Evolutionary conservation across 2,329 filamentous ascomycete genomes (phyloP).

Genomic region (Neonectria punicea): DNA sequence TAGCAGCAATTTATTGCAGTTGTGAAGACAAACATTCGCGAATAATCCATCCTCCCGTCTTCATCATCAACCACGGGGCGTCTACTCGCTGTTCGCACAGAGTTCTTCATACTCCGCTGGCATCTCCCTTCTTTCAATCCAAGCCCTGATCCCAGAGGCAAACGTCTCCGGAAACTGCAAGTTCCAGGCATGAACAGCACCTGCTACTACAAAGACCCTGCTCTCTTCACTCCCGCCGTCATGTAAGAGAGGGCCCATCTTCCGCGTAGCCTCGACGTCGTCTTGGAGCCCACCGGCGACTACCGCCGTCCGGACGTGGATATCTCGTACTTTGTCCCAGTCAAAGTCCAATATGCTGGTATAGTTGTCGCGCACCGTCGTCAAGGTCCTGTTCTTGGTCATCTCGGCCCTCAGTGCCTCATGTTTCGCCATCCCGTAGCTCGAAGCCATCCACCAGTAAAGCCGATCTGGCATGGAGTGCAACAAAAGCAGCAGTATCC

Average conservation of each 20-base stretch:
- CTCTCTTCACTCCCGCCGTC: background rate
- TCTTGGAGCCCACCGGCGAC: background rate
- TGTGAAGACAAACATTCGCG: too few relatives aligned
- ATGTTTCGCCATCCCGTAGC: background rate
- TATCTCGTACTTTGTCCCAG: background rate
- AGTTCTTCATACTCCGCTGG: slow-evolving; percentile 3
- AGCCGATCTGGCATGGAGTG: background rate
- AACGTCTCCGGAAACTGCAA: slow-evolving; percentile 4
- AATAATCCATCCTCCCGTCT: too few relatives aligned
- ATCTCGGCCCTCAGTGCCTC: background rate
- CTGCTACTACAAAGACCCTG: background rate
- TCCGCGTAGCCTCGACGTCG: slow-evolving; percentile 3
- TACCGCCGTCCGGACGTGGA: background rate
- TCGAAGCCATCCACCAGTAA: slow-evolving; percentile 10
- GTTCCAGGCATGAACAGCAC: background rate
- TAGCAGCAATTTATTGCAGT: too few relatives aligned
- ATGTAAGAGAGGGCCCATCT: background rate
- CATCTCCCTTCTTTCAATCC: background rate
- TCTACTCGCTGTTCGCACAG: too few relatives aligned
- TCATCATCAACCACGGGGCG: too few relatives aligned
- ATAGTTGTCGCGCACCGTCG: background rate
- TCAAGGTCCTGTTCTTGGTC: slow-evolving; percentile 1
- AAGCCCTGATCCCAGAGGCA: background rate
- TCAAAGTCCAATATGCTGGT: slow-evolving; percentile 1
- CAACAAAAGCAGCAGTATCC: background rate